phyloP scores from a whole-genome alignment of 2,329 filamentous ascomycete species.

The Cladosporium halotolerans region DNA sequence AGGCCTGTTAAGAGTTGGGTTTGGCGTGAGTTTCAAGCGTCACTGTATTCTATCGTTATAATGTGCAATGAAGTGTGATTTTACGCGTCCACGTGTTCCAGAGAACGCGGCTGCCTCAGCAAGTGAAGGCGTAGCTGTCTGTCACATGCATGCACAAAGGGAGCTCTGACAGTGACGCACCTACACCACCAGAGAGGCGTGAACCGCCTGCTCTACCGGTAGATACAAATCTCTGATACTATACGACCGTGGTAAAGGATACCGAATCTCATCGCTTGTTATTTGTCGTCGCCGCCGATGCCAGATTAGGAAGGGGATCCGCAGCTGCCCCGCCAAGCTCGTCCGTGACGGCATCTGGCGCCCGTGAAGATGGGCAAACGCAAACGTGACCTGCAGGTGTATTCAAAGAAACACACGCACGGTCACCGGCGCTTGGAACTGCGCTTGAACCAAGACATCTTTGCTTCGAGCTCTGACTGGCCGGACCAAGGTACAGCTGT shows the following conservation, averaged over 20 bases:
- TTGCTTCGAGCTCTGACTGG: not conserved
- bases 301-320: not conserved
- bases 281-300: too few species aligned
- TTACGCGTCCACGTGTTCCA: not conserved
- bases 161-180: too few species aligned
- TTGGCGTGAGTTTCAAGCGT: too few species aligned
- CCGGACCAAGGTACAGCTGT: not conserved
- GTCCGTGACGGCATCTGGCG: not conserved
- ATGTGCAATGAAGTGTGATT: not conserved
- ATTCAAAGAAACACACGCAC: constrained; percentile 1
- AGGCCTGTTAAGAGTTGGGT: too few species aligned
- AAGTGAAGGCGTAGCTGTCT: not conserved
- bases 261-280: too few species aligned
- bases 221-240: too few species aligned
- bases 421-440: not conserved
- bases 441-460: not conserved
- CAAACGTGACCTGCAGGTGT: constrained; percentile 7
- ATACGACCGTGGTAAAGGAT: too few species aligned
- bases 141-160: not conserved
- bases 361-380: constrained; percentile 2
- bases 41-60: not conserved
- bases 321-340: not conserved
- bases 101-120: not conserved
- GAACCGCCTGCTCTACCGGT: too few species aligned
- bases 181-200: too few species aligned